phyloP scores from a whole-genome alignment of 106 monocot genomes.

The Acorus gramineus region DNA sequence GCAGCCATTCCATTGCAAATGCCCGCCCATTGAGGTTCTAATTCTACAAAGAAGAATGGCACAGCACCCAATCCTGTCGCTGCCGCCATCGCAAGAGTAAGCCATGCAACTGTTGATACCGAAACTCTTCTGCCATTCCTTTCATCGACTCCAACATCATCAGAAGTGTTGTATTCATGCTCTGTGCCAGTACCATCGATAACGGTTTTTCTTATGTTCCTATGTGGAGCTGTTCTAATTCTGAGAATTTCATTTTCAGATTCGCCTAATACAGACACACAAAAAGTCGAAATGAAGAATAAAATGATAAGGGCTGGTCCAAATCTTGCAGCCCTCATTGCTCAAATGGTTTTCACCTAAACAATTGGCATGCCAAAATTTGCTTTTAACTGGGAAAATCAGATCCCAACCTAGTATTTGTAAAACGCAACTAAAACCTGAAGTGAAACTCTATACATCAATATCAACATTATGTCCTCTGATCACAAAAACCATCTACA shows the following conservation, averaged over 20 bases:
- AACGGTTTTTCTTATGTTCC: conserved; percentile 34
- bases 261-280: background rate
- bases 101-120: conserved; percentile 64
- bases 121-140: conserved; percentile 42
- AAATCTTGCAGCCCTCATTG: no score
- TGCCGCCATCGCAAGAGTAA: conserved; percentile 93
- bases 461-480: no score
- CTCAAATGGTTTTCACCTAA: no score
- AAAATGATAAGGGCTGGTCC: no score
- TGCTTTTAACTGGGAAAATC: no score
- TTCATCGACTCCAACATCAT: conserved; percentile 9
- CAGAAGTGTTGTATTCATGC: conserved; percentile 27
- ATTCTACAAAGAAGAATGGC: conserved; percentile 93
- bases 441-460: no score
- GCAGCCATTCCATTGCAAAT: conserved; percentile 93
- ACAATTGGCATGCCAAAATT: no score
- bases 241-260: conserved; percentile 30
- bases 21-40: conserved; percentile 93
- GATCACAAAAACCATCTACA: no score
- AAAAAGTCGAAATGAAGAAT: no score
- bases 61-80: conserved; percentile 91
- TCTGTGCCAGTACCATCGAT: conserved; percentile 57
- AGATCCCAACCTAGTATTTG: no score
- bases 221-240: conserved; percentile 45
- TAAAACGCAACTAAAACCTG: no score